A percentile compares a stretch with the other conserved stretches of the same genome.
Evolutionary conservation across 2,329 filamentous ascomycete genomes (phyloP).

Genomic region (Phialophora tarda): DNA sequence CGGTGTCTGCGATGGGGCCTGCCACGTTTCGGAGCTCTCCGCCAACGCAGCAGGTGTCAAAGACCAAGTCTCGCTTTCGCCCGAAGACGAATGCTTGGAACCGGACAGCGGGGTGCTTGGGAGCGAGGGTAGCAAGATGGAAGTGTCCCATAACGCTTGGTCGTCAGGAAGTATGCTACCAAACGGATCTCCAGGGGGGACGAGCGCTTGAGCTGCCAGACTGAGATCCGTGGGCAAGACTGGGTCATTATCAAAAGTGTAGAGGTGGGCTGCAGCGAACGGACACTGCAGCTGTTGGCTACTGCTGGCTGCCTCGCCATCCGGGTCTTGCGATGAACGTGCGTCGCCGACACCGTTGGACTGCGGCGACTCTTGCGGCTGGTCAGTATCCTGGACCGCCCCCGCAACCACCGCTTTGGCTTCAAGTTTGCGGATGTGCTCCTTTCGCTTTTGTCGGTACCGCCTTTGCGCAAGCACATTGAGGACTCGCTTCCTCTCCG

Average conservation of each 20-base stretch:
- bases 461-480: conserved; percentile 62
- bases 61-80: conserved; percentile 14
- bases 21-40: neutral
- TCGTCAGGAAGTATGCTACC: neutral
- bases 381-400: neutral
- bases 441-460: conserved; percentile 49
- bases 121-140: conserved; percentile 18
- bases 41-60: neutral
- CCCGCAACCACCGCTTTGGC: conserved; percentile 27
- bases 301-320: neutral
- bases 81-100: conserved; percentile 17
- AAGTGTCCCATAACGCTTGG: conserved; percentile 23
- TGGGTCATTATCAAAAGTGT: neutral
- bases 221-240: conserved; percentile 8
- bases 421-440: conserved; percentile 42
- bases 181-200: neutral
- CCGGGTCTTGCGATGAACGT: neutral
- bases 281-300: neutral
- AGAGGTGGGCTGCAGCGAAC: neutral
- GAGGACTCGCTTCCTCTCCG: conserved; percentile 60
- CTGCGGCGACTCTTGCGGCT: neutral
- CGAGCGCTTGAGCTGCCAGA: neutral
- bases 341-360: neutral
- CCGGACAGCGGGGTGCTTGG: conserved; percentile 23
- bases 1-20: neutral